Base-by-base conservation (phyloP, 108 stramenopile species). In the Cyclostephanos tholiformis region DNA sequence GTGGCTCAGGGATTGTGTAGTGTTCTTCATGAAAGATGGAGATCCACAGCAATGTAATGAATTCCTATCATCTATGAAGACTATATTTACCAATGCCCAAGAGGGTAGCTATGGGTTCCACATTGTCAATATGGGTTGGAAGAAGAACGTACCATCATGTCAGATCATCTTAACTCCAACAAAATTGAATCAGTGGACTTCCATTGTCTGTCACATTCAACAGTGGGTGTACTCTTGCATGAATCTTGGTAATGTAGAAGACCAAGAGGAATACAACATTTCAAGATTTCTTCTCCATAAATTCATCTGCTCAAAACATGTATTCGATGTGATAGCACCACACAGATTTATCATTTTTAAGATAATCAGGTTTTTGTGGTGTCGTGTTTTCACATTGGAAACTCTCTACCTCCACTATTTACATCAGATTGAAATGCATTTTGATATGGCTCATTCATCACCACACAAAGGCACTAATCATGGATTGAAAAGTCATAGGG, bases 161-260 rank as follows among this genome's bases (percentile, higher is more conserved):
- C 36, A 36, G 6, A 2, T 4, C 2, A 51, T 51, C 50, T 4
- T 26, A 2, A 26, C 56, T 26, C 12, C 26, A 2, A 57, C 41
- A 1, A 44, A 44, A 46, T 7, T n/a, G 22, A 60, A 60, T 8
- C 12, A 29, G 12, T 71, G 70, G 70, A 7, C 2, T 14, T 16
- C 1, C 1, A 23, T 71, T 30, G 25, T 59, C 2, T 4, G 58
- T 3, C 10, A 29, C 2, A 46, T 71, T 25, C 57, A 71, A 6
- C 36, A 59, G 7, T 71, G 70, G 57, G 55, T 71, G 27, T 71
- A 71, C 58, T 36, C 29, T 7, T 71, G 70, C 57, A 71, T 71
- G 70, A 41, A 44, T 2, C 70, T 57, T 35, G 70, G 70, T 7
- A 56, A 71, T 52, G 46, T 48, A 16, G 70, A 71, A 25, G 38